A percentile compares a stretch with the other conserved stretches of the same genome.
phyloP scores from a whole-genome alignment of 2,329 filamentous ascomycete species.

The Colletotrichum sansevieriae region DNA sequence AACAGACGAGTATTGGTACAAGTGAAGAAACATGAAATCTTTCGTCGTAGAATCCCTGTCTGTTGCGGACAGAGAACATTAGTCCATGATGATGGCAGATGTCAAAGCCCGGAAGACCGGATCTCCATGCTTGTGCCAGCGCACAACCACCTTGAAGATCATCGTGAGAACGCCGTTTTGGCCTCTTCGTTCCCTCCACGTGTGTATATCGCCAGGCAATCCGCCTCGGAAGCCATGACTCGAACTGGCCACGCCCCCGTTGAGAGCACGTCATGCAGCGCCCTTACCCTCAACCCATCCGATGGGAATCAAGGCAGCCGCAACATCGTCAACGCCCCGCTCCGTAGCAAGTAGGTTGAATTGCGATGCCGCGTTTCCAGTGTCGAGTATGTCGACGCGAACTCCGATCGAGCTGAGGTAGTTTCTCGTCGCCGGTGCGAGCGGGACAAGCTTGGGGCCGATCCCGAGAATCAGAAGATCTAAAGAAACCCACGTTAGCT shows the following conservation, averaged over 20 bases:
- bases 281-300: conserved; percentile 79
- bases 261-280: conserved; percentile 45
- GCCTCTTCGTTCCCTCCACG: neutral
- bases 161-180: conserved; percentile 5
- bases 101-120: neutral
- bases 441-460: conserved; percentile 79
- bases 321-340: conserved; percentile 85
- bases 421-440: conserved; percentile 80
- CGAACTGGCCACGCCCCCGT: neutral
- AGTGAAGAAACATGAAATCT: too few species aligned
- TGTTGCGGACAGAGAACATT: too few species aligned
- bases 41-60: too few species aligned
- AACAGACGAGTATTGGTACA: neutral
- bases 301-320: conserved; percentile 87
- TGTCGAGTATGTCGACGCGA: conserved; percentile 89
- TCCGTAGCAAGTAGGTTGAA: conserved; percentile 98
- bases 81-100: too few species aligned
- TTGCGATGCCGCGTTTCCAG: conserved; percentile 91
- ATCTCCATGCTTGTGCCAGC: neutral
- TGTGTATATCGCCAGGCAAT: neutral
- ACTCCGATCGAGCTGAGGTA: conserved; percentile 84
- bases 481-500: conserved; percentile 49
- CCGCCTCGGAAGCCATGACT: conserved; percentile 11
- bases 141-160: neutral
- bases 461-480: conserved; percentile 93